phyloP scores from a whole-genome alignment of 2,329 filamentous ascomycete species.

The Sporothrix phasma region DNA sequence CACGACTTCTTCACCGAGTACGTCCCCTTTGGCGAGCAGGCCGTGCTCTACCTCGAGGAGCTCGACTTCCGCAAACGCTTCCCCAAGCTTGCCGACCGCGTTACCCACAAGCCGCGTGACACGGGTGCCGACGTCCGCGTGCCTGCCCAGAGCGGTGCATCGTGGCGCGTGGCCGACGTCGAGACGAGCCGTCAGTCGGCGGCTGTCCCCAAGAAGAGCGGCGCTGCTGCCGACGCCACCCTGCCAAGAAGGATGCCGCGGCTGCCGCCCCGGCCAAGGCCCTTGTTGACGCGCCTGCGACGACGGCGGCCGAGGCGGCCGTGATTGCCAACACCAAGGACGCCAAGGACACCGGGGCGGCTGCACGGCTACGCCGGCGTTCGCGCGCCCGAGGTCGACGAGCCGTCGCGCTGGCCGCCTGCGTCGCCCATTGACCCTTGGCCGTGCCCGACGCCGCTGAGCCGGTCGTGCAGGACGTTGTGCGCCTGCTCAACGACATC shows the following conservation, averaged over 20 bases:
- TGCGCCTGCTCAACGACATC: slow-evolving; percentile 92
- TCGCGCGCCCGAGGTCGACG: slow-evolving; percentile 53
- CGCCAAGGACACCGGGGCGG: slow-evolving; percentile 19
- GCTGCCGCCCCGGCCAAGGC: not conserved
- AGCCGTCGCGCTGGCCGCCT: slow-evolving; percentile 54
- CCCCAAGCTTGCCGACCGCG: slow-evolving; percentile 35
- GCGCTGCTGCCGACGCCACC: not conserved
- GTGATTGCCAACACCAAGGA: not conserved
- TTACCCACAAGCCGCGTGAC: slow-evolving; percentile 38
- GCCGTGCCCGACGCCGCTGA: slow-evolving; percentile 67
- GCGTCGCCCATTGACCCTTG: slow-evolving; percentile 68
- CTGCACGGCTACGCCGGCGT: slow-evolving; percentile 23
- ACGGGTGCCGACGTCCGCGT: slow-evolving; percentile 68
- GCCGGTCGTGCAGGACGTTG: slow-evolving; percentile 82
- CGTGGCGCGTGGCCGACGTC: slow-evolving; percentile 63
- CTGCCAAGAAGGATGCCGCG: slow-evolving; percentile 1
- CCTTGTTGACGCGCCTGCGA: not conserved
- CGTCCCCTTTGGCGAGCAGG: slow-evolving; percentile 86
- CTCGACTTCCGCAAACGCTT: slow-evolving; percentile 85
- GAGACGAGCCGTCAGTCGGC: slow-evolving; percentile 45
- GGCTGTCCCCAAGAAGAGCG: slow-evolving; percentile 20
- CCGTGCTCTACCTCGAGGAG: slow-evolving; percentile 92
- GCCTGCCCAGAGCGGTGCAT: slow-evolving; percentile 74
- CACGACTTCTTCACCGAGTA: slow-evolving; percentile 98
- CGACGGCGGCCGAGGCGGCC: not conserved